Percentiles rank a stretch among this genome's conserved stretches.
Conservation (phyloP, 2,329 filamentous ascomycete genomes). For the Coleophoma crateriformis region DNA sequence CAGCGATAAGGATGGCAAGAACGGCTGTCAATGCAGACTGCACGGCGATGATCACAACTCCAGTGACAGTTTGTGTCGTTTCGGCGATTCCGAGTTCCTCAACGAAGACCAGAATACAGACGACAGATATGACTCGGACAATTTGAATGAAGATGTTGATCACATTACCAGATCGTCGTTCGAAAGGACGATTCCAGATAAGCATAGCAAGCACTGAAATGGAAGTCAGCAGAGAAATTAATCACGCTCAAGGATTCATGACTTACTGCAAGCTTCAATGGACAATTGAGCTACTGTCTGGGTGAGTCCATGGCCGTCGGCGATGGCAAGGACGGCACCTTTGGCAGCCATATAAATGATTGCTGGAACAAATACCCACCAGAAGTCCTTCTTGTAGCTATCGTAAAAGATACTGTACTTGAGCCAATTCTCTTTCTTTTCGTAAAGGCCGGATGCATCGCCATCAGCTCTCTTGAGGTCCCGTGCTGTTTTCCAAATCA, state of each 20-base stretch:
- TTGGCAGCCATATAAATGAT: conserved; percentile 91
- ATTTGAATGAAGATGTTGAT: conserved; percentile 91
- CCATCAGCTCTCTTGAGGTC: conserved; percentile 72
- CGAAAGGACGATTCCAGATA: conserved; percentile 80
- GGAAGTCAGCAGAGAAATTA: background rate
- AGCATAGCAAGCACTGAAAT: conserved; percentile 63
- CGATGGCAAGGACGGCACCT: conserved; percentile 78
- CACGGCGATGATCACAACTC: conserved; percentile 87
- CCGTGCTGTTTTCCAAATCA: conserved; percentile 72
- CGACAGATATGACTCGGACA: conserved; percentile 82
- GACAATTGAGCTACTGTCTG: conserved; percentile 77
- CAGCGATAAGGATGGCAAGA: conserved; percentile 79
- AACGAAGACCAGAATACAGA: conserved; percentile 88
- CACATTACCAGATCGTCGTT: conserved; percentile 80
- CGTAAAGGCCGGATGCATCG: conserved; percentile 67
- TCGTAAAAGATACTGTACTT: conserved; percentile 99
- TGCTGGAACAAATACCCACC: conserved; percentile 91
- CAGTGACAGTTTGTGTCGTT: conserved; percentile 90
- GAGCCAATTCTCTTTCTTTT: conserved; percentile 85
- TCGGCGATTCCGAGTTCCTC: conserved; percentile 85
- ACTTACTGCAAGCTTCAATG: conserved; percentile 60
- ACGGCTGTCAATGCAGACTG: conserved; percentile 79
- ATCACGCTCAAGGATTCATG: background rate
- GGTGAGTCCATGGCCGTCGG: conserved; percentile 75
- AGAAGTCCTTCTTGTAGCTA: conserved; percentile 87